These are phyloP conservation scores for Baorangia bicolor DNA, from an alignment of 768 basidiomycete species.

Conservation along the genomic window DNA sequence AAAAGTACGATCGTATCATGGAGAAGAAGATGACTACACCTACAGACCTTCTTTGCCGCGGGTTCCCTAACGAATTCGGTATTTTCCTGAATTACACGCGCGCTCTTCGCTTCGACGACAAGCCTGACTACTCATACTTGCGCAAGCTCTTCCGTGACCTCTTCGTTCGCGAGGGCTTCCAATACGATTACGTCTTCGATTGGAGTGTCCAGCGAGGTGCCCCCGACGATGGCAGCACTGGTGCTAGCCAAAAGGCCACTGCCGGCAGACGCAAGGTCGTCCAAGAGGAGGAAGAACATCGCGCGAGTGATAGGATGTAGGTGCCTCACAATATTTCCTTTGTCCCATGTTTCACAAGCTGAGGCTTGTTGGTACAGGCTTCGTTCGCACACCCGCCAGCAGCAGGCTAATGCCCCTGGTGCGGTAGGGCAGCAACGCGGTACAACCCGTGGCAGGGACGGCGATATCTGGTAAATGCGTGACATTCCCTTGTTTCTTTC, in stretches of 20 bases:
- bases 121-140: constrained; percentile 99
- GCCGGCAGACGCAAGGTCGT: constrained; percentile 75
- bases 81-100: constrained; percentile 99
- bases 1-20: constrained; percentile 99
- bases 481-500: constrained; percentile 29
- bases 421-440: constrained; percentile 46
- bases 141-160: constrained; percentile 99
- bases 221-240: constrained; percentile 62
- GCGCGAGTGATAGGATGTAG: constrained; percentile 81
- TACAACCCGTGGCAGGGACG: constrained; percentile 41
- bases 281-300: constrained; percentile 83
- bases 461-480: constrained; percentile 45
- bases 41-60: constrained; percentile 94
- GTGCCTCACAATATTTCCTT: constrained; percentile 32
- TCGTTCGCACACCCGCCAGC: constrained; percentile 83
- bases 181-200: constrained; percentile 99
- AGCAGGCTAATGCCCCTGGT: constrained; percentile 55
- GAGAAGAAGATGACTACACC: constrained; percentile 99
- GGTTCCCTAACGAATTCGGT: constrained; percentile 99
- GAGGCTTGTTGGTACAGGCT: constrained; percentile 49
- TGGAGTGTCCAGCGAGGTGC: constrained; percentile 88
- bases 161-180: constrained; percentile 95
- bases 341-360: constrained; percentile 14
- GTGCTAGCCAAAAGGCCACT: constrained; percentile 60
- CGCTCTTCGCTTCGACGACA: constrained; percentile 98